Percentiles rank a stretch among this genome's conserved stretches.
phyloP scores from a whole-genome alignment of 2,329 filamentous ascomycete genomes.

The Mycocentrospora acerina region DNA sequence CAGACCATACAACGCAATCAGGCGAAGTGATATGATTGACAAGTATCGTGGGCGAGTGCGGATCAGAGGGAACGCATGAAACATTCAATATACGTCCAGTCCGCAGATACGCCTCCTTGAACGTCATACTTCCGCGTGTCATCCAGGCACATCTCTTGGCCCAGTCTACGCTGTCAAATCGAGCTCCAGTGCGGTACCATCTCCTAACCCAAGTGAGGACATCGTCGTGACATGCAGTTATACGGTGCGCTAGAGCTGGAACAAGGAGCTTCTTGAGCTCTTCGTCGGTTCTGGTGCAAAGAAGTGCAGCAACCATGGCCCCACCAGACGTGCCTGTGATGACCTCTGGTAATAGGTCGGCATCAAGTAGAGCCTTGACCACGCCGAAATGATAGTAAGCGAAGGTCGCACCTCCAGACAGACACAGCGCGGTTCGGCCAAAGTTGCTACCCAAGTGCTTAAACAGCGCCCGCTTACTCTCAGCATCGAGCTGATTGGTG shows the following conservation, averaged over 20 bases:
- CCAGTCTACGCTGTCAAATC: slow-evolving; percentile 94
- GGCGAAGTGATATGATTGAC: slow-evolving; percentile 94
- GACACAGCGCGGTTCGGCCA: slow-evolving; percentile 85
- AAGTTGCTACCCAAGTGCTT: slow-evolving; percentile 89
- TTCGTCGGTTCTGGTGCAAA: slow-evolving; percentile 87
- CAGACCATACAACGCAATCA: slow-evolving; percentile 98
- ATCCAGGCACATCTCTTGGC: slow-evolving; percentile 85
- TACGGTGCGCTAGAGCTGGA: slow-evolving; percentile 80
- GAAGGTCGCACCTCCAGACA: slow-evolving; percentile 91
- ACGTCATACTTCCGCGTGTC: slow-evolving; percentile 86
- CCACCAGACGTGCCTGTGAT: slow-evolving; percentile 97
- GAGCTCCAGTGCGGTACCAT: slow-evolving; percentile 90
- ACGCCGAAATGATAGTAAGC: slow-evolving; percentile 97
- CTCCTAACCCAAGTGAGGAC: slow-evolving; percentile 74
- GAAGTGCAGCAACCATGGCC: slow-evolving; percentile 81
- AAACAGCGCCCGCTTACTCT: slow-evolving; percentile 79
- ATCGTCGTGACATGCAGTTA: slow-evolving; percentile 81
- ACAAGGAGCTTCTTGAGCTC: slow-evolving; percentile 84
- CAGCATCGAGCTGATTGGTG: slow-evolving; percentile 65
- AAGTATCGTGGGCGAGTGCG: slow-evolving; percentile 87
- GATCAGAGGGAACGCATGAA: slow-evolving; percentile 92
- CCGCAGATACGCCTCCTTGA: slow-evolving; percentile 89
- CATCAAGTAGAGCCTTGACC: slow-evolving; percentile 83
- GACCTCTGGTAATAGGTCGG: slow-evolving; percentile 82
- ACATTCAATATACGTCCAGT: slow-evolving; percentile 96